A percentile compares a stretch with the other conserved stretches of the same genome.
phyloP scores from a whole-genome alignment of 192 early-diverging fungal genomes.

The Coemansia asiatica region DNA sequence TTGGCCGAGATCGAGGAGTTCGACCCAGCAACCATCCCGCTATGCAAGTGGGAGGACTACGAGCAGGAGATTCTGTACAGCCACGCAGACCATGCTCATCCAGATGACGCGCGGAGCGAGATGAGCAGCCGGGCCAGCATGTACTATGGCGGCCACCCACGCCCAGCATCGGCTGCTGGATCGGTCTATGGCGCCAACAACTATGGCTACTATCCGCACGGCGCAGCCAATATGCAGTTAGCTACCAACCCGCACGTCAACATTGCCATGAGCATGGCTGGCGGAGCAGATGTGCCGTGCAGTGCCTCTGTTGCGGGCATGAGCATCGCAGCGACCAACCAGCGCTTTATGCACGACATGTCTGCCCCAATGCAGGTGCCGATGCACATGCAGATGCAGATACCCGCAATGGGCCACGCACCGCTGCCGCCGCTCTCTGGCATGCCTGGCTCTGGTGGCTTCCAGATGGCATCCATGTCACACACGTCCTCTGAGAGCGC shows the following conservation, averaged over 20 bases:
- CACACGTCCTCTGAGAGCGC: constrained; percentile 8
- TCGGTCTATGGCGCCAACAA: constrained; percentile 44
- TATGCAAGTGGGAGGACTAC: constrained; percentile 83
- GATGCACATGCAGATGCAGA: background rate
- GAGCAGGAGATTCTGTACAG: constrained; percentile 62
- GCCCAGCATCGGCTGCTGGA: constrained; percentile 50
- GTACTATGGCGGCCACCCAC: constrained; percentile 53
- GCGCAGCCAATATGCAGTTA: constrained; percentile 46
- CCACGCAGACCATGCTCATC: constrained; percentile 29
- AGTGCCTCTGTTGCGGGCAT: constrained; percentile 29
- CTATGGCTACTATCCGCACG: constrained; percentile 48
- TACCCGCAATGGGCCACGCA: constrained; percentile 1
- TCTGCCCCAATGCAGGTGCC: constrained; percentile 1
- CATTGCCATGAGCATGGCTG: constrained; percentile 40
- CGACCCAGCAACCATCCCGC: constrained; percentile 74
- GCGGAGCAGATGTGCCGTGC: constrained; percentile 31
- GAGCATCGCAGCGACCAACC: constrained; percentile 12
- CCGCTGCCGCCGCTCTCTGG: background rate
- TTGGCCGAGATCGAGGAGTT: constrained; percentile 72
- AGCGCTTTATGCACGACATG: constrained; percentile 21
- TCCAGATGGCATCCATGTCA: constrained; percentile 9
- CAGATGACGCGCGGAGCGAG: constrained; percentile 53
- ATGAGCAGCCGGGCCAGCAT: constrained; percentile 58
- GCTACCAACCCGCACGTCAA: constrained; percentile 25
- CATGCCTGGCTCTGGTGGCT: constrained; percentile 4